phyloP scores from a whole-genome alignment of 108 stramenopile species.

The Nannochloropsis granulata region DNA sequence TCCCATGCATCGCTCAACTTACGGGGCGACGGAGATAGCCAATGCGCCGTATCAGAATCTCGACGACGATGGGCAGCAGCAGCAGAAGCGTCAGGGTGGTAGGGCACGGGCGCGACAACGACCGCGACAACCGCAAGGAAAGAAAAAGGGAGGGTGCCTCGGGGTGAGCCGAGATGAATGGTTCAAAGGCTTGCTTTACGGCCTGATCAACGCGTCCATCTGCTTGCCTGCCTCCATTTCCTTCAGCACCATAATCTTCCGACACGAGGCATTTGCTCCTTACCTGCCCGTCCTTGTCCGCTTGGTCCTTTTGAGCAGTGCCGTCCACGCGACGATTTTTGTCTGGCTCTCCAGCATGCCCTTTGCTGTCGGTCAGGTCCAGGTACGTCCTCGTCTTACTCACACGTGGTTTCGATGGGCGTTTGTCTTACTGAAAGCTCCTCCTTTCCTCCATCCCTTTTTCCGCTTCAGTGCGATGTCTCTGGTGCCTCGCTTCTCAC shows the following conservation, averaged over 20 bases:
- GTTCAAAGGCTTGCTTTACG: constrained; percentile 9
- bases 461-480: neutral
- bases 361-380: constrained; percentile 84
- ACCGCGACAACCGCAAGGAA: neutral
- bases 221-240: constrained; percentile 20
- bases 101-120: neutral
- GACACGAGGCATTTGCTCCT: constrained; percentile 12
- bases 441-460: neutral
- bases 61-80: neutral
- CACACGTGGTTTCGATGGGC: neutral
- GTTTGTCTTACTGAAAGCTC: neutral
- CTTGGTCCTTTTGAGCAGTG: constrained; percentile 54
- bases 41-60: too few species aligned
- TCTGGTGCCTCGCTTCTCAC: neutral
- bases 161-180: neutral
- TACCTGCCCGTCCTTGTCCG: constrained; percentile 31
- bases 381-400: constrained; percentile 16
- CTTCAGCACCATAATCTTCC: constrained; percentile 36
- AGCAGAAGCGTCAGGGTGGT: neutral
- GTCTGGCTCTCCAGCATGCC: constrained; percentile 57
- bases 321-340: constrained; percentile 81
- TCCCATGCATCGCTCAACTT: neutral
- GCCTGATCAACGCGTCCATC: constrained; percentile 25
- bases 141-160: neutral
- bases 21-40: neutral